These are phyloP conservation scores for Manihot esculenta DNA, from an alignment of 441 rosid genomes.

Conservation along the genomic window DNA sequence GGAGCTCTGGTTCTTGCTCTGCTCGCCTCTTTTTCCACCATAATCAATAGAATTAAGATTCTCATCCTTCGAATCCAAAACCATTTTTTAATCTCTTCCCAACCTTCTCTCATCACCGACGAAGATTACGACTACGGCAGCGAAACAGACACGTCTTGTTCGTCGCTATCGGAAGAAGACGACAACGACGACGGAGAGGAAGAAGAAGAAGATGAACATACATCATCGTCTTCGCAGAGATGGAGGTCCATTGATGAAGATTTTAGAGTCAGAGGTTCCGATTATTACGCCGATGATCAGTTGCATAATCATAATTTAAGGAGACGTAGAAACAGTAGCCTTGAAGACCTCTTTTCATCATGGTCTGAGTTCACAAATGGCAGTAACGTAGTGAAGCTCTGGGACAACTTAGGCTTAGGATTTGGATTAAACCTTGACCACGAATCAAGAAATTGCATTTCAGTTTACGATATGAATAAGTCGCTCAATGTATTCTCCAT, in stretches of 20 bases:
- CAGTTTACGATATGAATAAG: constrained; percentile 21
- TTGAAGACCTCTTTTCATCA: constrained; percentile 62
- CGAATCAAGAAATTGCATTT: constrained; percentile 13
- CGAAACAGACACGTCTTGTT: constrained; percentile 45
- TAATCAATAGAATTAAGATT: constrained; percentile 43
- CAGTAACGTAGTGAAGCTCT: constrained; percentile 75
- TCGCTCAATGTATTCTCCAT: constrained; percentile 23
- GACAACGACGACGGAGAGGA: constrained; percentile 21
- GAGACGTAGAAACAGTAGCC: constrained; percentile 43
- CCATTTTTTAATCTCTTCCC: constrained; percentile 20
- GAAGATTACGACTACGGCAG: constrained; percentile 33
- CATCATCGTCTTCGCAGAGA: constrained; percentile 8
- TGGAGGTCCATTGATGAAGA: constrained; percentile 36
- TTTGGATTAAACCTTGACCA: constrained; percentile 30
- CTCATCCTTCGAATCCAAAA: constrained; percentile 39
- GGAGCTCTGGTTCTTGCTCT: constrained; percentile 57
- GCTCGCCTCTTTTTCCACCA: constrained; percentile 55
- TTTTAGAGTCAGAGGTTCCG: constrained; percentile 43
- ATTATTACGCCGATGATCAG: constrained; percentile 22
- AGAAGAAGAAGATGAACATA: constrained; percentile 29
- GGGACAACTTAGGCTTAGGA: constrained; percentile 64
- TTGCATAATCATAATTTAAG: constrained; percentile 31
- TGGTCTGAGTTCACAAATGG: constrained; percentile 54
- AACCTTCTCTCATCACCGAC: constrained; percentile 16
- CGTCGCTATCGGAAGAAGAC: constrained; percentile 31